Evolutionary conservation across 768 basidiomycete genomes (phyloP).

Genomic region (Rhodotorula diobovata): DNA sequence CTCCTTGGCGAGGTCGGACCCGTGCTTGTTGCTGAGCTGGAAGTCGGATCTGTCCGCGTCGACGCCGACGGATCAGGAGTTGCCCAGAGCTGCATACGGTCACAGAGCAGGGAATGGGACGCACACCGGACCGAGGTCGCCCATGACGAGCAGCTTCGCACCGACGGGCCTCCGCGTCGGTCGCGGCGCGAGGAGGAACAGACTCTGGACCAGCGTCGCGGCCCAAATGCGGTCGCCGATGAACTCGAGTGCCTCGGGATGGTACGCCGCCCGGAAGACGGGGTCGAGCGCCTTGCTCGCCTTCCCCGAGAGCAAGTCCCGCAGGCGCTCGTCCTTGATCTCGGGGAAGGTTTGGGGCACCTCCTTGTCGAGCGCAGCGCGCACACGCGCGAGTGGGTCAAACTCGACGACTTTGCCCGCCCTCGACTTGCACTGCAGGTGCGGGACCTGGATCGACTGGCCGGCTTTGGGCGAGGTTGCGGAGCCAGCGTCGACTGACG

Average conservation of each 20-base stretch:
- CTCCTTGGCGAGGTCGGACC: not conserved
- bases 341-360: not conserved
- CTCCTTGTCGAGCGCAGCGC: not conserved
- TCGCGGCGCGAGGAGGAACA: not conserved
- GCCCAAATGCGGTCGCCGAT: slow-evolving; percentile 1
- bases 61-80: not conserved
- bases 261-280: not conserved
- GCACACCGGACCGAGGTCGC: not conserved
- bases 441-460: not conserved
- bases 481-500: no score
- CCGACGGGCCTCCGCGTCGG: no score
- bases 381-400: not conserved
- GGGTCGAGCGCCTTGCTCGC: not conserved
- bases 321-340: not conserved
- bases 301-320: not conserved
- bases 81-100: no score
- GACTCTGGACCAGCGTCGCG: not conserved
- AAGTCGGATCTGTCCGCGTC: not conserved
- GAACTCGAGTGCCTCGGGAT: slow-evolving; percentile 15
- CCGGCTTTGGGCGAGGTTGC: no score
- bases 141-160: not conserved
- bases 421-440: not conserved
- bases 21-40: slow-evolving; percentile 1
- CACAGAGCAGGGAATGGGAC: not conserved
- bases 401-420: not conserved